A percentile compares a stretch with the other conserved stretches of the same genome.
Conservation (phyloP, 805 yeast genomes). For the Nematodospora valgi region DNA sequence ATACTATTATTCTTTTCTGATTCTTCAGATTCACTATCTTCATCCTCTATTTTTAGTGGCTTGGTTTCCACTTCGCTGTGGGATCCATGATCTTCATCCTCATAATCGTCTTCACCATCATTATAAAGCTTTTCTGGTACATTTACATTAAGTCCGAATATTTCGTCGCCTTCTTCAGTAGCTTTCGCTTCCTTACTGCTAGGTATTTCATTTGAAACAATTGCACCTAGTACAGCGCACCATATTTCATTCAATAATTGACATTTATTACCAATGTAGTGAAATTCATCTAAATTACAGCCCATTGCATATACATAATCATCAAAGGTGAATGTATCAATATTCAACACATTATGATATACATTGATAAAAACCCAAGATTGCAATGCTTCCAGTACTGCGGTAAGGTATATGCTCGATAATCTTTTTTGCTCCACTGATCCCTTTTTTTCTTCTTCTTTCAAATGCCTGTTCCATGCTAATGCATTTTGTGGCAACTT, state of each 20-base stretch:
- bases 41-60: slow-evolving; percentile 7
- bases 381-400: slow-evolving; percentile 52
- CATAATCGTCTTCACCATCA: slow-evolving; percentile 15
- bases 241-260: slow-evolving; percentile 62
- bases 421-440: slow-evolving; percentile 14
- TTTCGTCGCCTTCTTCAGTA: slow-evolving; percentile 29
- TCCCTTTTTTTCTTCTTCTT: slow-evolving; percentile 8
- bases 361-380: slow-evolving; percentile 74
- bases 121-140: slow-evolving; percentile 26
- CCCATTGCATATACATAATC: slow-evolving; percentile 61
- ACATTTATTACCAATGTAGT: slow-evolving; percentile 41
- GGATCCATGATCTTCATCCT: slow-evolving; percentile 19
- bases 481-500: slow-evolving; percentile 24
- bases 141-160: slow-evolving; percentile 29
- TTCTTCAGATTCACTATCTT: slow-evolving; percentile 14
- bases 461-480: slow-evolving; percentile 16
- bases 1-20: slow-evolving; percentile 15
- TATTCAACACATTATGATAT: slow-evolving; percentile 56
- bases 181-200: slow-evolving; percentile 24
- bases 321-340: slow-evolving; percentile 80
- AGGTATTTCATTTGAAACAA: slow-evolving; percentile 42
- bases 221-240: slow-evolving; percentile 57
- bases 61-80: slow-evolving; percentile 19
- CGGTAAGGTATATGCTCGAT: slow-evolving; percentile 9
- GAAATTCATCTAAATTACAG: slow-evolving; percentile 39